Evolutionary conservation across 257 asterid species (phyloP), one percentile per base, ranked within the genome.

Genomic region (Petunia secreta): DNA sequence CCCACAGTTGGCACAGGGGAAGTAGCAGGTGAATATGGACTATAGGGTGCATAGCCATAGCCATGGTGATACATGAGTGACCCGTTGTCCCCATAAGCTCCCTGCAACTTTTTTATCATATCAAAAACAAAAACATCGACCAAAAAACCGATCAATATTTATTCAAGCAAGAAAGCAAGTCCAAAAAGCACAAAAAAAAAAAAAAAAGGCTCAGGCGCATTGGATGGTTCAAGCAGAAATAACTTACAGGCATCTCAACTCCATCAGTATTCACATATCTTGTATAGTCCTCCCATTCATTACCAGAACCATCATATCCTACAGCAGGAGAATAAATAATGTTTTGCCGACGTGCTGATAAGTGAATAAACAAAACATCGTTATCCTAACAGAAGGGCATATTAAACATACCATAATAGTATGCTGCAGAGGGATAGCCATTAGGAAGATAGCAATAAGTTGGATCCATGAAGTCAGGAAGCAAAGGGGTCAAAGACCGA

Each of bases 41-140:
- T 89, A 84, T 90, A 93, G 4, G 95, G 88, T 36, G 90, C 84
- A 83, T 88, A 92, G 44, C 95, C 87, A 87, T 89, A 92, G 14
- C 92, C 89, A 55, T 64, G 92, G 58, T 89, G 97, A 74, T 92
- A 91, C 84, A 88, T 9, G 9, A 88, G 79, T 4, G 97, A 89
- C 48, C 91, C 92, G 64, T 86, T 89, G 50, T 90, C 97, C 79
- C 91, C 93, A 86, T 86, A 92, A 48, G 68, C 88, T 53, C 95
- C 95, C 92, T 92, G 85, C 13, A 57, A 55, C 57, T 63, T 52
- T 81, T 62, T 39, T 25, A 67, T 41, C 63, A 39, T 39, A 55
- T 16, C 14, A 68, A 68, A 68, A n/a, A 55, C n/a, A 44, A 68
- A n/a, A 68, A 16, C 57, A 75, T 25, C 3, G 46, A 71, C 11